These are phyloP conservation scores for Blepharisma undulans DNA, from an alignment of 169 alveolate genomes.

Conservation along the genomic window DNA sequence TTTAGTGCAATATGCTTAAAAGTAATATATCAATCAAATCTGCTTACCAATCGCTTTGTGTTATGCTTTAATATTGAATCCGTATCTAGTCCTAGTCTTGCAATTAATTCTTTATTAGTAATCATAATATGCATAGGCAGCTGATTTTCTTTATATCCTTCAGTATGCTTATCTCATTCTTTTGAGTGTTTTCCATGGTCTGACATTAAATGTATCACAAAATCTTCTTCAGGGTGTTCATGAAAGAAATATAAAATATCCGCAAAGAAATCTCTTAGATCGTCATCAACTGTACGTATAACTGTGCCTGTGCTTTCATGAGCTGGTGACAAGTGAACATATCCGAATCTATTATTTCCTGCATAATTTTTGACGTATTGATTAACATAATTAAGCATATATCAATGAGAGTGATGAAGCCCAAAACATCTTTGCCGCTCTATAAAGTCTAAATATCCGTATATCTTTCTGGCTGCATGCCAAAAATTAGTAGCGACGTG, in stretches of 20 bases:
- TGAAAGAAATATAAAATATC: neutral
- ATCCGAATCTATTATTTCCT: neutral
- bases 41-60: neutral
- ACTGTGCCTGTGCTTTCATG: conserved; percentile 27
- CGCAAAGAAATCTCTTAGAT: neutral
- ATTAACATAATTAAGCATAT: neutral
- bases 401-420: neutral
- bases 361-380: neutral
- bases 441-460: neutral
- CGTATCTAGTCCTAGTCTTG: conserved; percentile 19
- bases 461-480: conserved; percentile 16
- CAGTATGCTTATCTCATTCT: conserved; percentile 18
- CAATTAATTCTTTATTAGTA: neutral
- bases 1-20: conserved; percentile 14
- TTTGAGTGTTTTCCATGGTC: conserved; percentile 38
- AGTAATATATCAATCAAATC: conserved; percentile 16
- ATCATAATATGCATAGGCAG: conserved; percentile 25
- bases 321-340: conserved; percentile 16
- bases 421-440: neutral
- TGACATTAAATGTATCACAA: neutral
- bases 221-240: neutral
- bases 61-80: conserved; percentile 23
- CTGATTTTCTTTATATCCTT: conserved; percentile 25
- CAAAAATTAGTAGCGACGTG: conserved; percentile 11
- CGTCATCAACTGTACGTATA: neutral